Percentiles rank a stretch among this genome's conserved stretches.
These are phyloP conservation scores for Anthoceros angustus DNA, from an alignment of 225 moss, liverwort and hornwort species.

Conservation along the genomic window DNA sequence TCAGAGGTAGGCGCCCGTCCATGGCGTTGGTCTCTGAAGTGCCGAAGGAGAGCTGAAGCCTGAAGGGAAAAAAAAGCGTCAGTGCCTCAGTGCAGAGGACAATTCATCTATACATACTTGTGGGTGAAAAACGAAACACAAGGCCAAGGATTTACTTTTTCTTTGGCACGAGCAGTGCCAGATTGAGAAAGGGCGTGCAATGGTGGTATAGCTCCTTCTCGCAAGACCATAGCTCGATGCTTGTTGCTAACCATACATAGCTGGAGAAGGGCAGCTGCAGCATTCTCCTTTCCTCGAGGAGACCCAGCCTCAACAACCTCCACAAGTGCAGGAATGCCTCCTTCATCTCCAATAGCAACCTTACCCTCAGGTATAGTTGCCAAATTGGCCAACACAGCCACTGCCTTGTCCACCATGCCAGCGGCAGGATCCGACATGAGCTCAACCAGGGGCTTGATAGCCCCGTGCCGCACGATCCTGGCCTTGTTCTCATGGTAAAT, in stretches of 20 bases:
- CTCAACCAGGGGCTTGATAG: slow-evolving; percentile 85
- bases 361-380: slow-evolving; percentile 53
- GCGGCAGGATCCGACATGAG: slow-evolving; percentile 95
- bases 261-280: slow-evolving; percentile 33
- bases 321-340: slow-evolving; percentile 39
- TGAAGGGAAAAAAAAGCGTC: background rate
- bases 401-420: slow-evolving; percentile 97
- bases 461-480: slow-evolving; percentile 72
- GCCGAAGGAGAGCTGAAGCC: slow-evolving; percentile 59
- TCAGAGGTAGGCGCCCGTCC: slow-evolving; percentile 61
- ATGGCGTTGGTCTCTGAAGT: slow-evolving; percentile 95
- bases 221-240: slow-evolving; percentile 79
- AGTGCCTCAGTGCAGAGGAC: background rate
- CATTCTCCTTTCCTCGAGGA: slow-evolving; percentile 39
- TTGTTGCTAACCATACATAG: slow-evolving; percentile 52
- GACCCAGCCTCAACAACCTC: slow-evolving; percentile 48
- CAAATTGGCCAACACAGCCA: slow-evolving; percentile 82
- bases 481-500: slow-evolving; percentile 89
- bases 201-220: slow-evolving; percentile 94
- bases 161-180: slow-evolving; percentile 92
- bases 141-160: slow-evolving; percentile 38
- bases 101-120: background rate
- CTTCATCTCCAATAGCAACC: slow-evolving; percentile 35
- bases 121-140: background rate
- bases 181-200: slow-evolving; percentile 87